A percentile compares a stretch with the other conserved stretches of the same genome.
These are phyloP conservation scores for Saturnispora diversa DNA, from an alignment of 805 yeast genomes.

Conservation along the genomic window DNA sequence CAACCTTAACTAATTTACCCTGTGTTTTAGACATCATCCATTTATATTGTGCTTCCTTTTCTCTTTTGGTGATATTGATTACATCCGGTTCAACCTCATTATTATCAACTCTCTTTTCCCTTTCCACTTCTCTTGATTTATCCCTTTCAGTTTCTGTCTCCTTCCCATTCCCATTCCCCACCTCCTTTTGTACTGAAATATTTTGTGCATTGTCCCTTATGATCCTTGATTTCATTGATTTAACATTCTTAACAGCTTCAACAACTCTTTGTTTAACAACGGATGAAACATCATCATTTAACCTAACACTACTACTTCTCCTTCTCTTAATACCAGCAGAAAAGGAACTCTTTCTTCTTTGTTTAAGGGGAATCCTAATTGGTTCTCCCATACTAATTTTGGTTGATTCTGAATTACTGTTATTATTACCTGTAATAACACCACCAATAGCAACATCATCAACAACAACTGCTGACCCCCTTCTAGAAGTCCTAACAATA, in stretches of 20 bases:
- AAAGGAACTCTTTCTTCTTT: slow-evolving; percentile 16
- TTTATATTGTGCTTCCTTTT: slow-evolving; percentile 8
- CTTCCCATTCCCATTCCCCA: slow-evolving; percentile 3
- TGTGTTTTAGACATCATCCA: slow-evolving; percentile 11
- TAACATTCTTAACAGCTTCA: slow-evolving; percentile 6
- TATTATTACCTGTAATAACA: slow-evolving; percentile 6
- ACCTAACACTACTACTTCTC: slow-evolving; percentile 14
- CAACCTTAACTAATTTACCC: slow-evolving; percentile 7
- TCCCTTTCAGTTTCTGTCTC: slow-evolving; percentile 13
- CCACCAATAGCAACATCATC: slow-evolving; percentile 23
- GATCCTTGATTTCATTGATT: background rate
- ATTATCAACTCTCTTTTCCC: background rate
- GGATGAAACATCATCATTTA: slow-evolving; percentile 4
- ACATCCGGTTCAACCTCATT: slow-evolving; percentile 8
- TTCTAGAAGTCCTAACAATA: slow-evolving; percentile 6
- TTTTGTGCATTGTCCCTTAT: no score
- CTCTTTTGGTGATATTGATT: slow-evolving; percentile 6
- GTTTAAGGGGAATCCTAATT: slow-evolving; percentile 7
- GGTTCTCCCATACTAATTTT: slow-evolving; percentile 6
- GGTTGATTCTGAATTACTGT: background rate
- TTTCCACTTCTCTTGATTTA: background rate
- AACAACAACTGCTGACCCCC: slow-evolving; percentile 8
- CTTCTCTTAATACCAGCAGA: slow-evolving; percentile 3
- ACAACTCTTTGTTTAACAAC: slow-evolving; percentile 6
- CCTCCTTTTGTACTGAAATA: slow-evolving; percentile 4